Conservation (phyloP, 2,329 filamentous ascomycete genomes). For the Ophiocordyceps sinensis region DNA sequence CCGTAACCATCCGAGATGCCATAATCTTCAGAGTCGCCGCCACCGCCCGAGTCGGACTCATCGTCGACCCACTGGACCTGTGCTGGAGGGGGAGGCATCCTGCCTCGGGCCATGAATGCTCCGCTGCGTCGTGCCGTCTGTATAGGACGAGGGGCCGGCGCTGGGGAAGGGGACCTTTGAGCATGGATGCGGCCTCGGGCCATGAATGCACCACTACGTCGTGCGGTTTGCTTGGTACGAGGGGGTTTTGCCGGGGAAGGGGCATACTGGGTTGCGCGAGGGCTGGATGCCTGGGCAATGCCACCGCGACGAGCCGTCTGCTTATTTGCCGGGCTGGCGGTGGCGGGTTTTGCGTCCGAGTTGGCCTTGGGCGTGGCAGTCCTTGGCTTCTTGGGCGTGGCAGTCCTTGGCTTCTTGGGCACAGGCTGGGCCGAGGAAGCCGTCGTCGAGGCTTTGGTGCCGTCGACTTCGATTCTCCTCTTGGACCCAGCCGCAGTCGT, state of each 20-base stretch:
- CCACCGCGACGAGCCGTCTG: background rate
- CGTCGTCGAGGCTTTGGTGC: no score
- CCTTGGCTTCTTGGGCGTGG: background rate
- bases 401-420: background rate
- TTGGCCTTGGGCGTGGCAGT: background rate
- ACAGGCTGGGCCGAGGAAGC: no score
- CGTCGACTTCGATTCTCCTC: no score
- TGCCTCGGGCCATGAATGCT: no score
- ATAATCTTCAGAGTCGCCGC: background rate
- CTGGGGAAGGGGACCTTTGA: background rate
- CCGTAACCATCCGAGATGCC: background rate
- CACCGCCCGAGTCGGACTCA: background rate
- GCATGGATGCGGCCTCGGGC: constrained; percentile 10
- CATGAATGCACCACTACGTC: constrained; percentile 10
- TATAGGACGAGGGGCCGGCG: no score
- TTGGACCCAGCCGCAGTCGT: no score
- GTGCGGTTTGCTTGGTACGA: constrained; percentile 10
- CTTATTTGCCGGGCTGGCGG: background rate
- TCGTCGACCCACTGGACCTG: no score
- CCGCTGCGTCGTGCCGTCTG: no score
- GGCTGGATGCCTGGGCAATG: background rate
- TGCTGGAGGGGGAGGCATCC: no score
- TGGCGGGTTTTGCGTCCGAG: background rate
- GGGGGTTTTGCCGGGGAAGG: background rate
- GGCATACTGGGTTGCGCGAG: background rate